A percentile compares a stretch with the other conserved stretches of the same genome.
Evolutionary conservation across 345 rosid genomes (phyloP).

Genomic region (Gynandropsis gynandra): DNA sequence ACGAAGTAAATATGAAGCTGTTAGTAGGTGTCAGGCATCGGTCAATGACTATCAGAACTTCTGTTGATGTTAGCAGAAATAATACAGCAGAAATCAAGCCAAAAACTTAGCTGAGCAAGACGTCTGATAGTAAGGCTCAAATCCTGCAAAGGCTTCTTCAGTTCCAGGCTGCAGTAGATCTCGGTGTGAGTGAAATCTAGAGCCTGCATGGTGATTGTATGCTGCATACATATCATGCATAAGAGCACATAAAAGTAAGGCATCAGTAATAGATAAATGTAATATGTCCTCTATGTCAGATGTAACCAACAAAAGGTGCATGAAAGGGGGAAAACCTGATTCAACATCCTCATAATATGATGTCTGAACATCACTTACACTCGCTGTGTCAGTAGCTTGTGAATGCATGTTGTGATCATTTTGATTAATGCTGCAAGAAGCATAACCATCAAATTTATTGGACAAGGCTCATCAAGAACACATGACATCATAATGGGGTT

Average conservation of each 20-base stretch:
- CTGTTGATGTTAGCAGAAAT: slow-evolving; percentile 6
- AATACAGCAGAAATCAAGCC: slow-evolving; percentile 18
- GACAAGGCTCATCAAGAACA: too few species aligned
- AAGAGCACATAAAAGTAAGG: slow-evolving; percentile 14
- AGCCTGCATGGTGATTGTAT: slow-evolving; percentile 53
- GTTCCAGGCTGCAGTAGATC: slow-evolving; percentile 35
- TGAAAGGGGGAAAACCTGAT: slow-evolving; percentile 50
- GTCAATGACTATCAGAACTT: slow-evolving; percentile 10
- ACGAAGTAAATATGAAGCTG: slow-evolving; percentile 13
- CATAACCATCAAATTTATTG: slow-evolving; percentile 50
- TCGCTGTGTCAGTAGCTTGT: slow-evolving; percentile 53
- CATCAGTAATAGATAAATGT: slow-evolving; percentile 6
- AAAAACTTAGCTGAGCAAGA: slow-evolving; percentile 41
- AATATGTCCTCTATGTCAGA: neutral
- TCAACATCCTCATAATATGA: slow-evolving; percentile 80
- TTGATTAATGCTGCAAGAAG: slow-evolving; percentile 42
- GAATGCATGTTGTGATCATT: slow-evolving; percentile 40
- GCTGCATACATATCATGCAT: too few species aligned
- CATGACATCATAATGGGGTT: too few species aligned
- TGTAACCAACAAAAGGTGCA: neutral
- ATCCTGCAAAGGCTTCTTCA: slow-evolving; percentile 37
- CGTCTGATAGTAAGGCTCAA: slow-evolving; percentile 36
- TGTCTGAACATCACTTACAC: slow-evolving; percentile 52
- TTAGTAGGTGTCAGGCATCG: slow-evolving; percentile 6
- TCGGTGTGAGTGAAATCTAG: slow-evolving; percentile 42